These are phyloP conservation scores for Collybiopsis confluens DNA, from an alignment of 768 basidiomycete genomes.

Conservation along the genomic window DNA sequence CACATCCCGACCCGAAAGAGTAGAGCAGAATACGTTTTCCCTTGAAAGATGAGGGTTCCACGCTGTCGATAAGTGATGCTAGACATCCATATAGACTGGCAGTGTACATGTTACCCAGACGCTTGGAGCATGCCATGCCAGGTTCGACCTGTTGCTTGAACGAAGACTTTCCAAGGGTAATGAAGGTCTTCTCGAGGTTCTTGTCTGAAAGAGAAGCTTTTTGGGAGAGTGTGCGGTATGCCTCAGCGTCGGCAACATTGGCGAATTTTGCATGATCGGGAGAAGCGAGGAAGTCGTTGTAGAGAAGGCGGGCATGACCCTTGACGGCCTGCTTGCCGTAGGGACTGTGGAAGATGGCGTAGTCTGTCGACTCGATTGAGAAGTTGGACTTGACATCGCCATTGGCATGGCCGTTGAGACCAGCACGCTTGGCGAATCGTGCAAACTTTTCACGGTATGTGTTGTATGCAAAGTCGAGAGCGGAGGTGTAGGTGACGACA, in stretches of 20 bases:
- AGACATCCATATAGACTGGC: conserved; percentile 94
- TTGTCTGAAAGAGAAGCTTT: conserved; percentile 87
- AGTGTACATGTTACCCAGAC: conserved; percentile 98
- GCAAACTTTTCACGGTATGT: conserved; percentile 80
- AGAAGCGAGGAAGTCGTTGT: conserved; percentile 86
- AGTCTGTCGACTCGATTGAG: conserved; percentile 84
- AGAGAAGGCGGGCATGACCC: conserved; percentile 87
- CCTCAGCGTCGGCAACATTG: conserved; percentile 65
- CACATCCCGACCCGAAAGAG: conserved; percentile 95
- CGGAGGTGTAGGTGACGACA: conserved; percentile 90
- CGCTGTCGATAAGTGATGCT: conserved; percentile 74
- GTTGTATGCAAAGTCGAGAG: conserved; percentile 86
- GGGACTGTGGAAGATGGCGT: conserved; percentile 93
- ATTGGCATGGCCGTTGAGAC: conserved; percentile 34
- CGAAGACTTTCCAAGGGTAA: conserved; percentile 66
- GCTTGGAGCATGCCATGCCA: conserved; percentile 80
- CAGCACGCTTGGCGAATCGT: conserved; percentile 52
- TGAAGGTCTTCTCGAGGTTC: conserved; percentile 91
- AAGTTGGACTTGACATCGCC: conserved; percentile 45
- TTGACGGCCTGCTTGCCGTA: conserved; percentile 99
- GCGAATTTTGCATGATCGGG: conserved; percentile 69
- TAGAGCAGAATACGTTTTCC: conserved; percentile 91
- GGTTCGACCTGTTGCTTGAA: conserved; percentile 78
- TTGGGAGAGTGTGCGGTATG: conserved; percentile 61
- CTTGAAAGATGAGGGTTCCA: conserved; percentile 63